phyloP scores from a whole-genome alignment of 2,329 filamentous ascomycete species.

The Penicillium occitanis region DNA sequence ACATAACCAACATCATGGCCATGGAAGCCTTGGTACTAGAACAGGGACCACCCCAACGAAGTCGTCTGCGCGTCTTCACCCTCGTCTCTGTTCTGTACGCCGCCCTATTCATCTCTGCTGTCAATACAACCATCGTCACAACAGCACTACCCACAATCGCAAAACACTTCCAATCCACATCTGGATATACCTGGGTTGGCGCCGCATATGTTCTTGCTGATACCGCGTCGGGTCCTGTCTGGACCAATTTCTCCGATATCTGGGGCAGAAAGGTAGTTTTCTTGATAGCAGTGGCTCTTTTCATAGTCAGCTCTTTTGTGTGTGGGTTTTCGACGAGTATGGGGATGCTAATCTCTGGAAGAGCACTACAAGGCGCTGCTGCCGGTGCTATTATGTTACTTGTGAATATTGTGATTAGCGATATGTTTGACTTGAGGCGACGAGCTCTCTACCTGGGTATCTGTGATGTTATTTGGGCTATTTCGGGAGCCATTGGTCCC shows the following conservation, averaged over 20 bases:
- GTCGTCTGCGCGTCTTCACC: background rate
- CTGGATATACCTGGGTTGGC: conserved; percentile 43
- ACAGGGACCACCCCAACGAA: background rate
- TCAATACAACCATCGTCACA: conserved; percentile 33
- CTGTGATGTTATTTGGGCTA: conserved; percentile 44
- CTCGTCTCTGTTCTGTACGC: conserved; percentile 22
- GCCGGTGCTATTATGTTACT: conserved; percentile 58
- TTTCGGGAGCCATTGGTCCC: conserved; percentile 57
- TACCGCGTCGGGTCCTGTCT: conserved; percentile 42
- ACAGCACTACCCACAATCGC: conserved; percentile 41
- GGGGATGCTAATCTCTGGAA: conserved; percentile 57
- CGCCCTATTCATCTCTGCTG: conserved; percentile 25
- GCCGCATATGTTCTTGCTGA: conserved; percentile 38
- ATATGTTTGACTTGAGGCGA: conserved; percentile 55
- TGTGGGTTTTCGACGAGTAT: conserved; percentile 54
- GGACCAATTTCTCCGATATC: conserved; percentile 50
- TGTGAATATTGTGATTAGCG: conserved; percentile 58
- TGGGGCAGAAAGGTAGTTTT: conserved; percentile 61
- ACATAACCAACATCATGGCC: background rate
- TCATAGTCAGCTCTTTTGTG: conserved; percentile 57
- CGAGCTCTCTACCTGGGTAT: conserved; percentile 52
- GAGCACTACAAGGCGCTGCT: conserved; percentile 59
- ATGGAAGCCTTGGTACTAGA: background rate
- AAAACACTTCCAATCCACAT: conserved; percentile 33
- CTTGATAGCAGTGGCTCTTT: conserved; percentile 55